Evolutionary conservation across 1,139 yeast species (phyloP).

Genomic region (Debaryomyces subglobosus): DNA sequence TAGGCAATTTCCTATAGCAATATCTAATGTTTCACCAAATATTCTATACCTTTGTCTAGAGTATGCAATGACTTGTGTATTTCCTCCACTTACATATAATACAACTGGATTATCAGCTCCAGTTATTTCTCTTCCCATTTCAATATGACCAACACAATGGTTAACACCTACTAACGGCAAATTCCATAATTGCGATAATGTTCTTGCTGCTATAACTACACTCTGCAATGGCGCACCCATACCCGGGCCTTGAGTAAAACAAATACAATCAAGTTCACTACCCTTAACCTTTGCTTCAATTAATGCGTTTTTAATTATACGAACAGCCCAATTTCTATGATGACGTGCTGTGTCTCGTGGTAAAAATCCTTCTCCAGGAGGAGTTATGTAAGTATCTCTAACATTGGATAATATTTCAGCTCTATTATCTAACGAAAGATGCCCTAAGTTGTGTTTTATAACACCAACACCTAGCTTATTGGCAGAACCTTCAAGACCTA

Average conservation of each 20-base stretch:
- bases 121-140: constrained; percentile 98
- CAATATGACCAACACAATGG: constrained; percentile 97
- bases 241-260: constrained; percentile 98
- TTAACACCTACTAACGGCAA: constrained; percentile 92
- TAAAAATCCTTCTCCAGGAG: constrained; percentile 97
- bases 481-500: constrained; percentile 97
- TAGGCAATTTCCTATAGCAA: constrained; percentile 95
- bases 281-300: constrained; percentile 61
- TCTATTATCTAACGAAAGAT: constrained; percentile 52
- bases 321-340: constrained; percentile 93
- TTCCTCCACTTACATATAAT: constrained; percentile 95
- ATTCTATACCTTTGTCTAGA: constrained; percentile 90
- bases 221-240: constrained; percentile 99
- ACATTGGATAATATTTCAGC: constrained; percentile 84
- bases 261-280: constrained; percentile 78
- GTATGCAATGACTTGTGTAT: constrained; percentile 96
- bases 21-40: constrained; percentile 95
- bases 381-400: constrained; percentile 92
- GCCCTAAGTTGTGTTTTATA: constrained; percentile 68
- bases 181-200: constrained; percentile 77
- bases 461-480: constrained; percentile 94
- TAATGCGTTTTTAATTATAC: constrained; percentile 71
- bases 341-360: constrained; percentile 97
- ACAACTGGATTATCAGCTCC: constrained; percentile 96
- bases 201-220: constrained; percentile 90